A percentile compares a stretch with the other conserved stretches of the same genome.
Conservation (phyloP, 2,329 filamentous ascomycete species). For the Aspergillus tamarii region DNA sequence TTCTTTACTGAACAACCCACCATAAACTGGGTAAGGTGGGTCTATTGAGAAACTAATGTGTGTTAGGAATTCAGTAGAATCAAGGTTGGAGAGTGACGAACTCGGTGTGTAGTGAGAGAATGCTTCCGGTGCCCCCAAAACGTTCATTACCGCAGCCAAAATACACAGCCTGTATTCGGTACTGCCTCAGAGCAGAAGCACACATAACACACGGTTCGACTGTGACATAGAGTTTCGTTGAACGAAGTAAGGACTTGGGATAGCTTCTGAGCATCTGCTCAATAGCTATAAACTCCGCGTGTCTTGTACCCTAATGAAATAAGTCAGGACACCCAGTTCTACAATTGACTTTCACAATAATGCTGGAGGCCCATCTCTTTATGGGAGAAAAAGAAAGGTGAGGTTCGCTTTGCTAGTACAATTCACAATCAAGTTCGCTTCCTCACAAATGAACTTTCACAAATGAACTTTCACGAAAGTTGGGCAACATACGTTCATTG, state of each 20-base stretch:
- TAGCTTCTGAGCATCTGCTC: constrained; percentile 66
- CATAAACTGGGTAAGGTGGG: constrained; percentile 77
- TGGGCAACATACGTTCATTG: constrained; percentile 61
- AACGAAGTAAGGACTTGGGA: constrained; percentile 67
- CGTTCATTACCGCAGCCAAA: constrained; percentile 96
- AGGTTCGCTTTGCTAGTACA: neutral
- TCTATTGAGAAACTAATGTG: constrained; percentile 69
- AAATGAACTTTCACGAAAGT: neutral
- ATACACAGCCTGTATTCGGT: constrained; percentile 85
- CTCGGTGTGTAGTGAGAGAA: constrained; percentile 82
- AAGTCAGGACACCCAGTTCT: constrained; percentile 1
- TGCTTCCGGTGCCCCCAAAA: constrained; percentile 93
- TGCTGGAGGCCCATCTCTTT: neutral
- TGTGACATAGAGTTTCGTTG: constrained; percentile 88
- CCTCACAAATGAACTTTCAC: neutral
- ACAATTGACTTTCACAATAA: neutral
- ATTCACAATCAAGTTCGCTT: neutral
- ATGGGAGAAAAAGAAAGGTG: neutral
- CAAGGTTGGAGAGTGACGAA: constrained; percentile 37
- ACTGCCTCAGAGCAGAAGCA: constrained; percentile 85
- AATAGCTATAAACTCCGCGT: constrained; percentile 93
- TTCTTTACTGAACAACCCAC: constrained; percentile 86
- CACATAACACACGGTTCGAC: constrained; percentile 99
- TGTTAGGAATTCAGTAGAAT: constrained; percentile 14
- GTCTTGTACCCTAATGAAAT: constrained; percentile 74